Conservation (phyloP, 192 early-diverging fungal genomes). For the Backusella liffmaniae region DNA sequence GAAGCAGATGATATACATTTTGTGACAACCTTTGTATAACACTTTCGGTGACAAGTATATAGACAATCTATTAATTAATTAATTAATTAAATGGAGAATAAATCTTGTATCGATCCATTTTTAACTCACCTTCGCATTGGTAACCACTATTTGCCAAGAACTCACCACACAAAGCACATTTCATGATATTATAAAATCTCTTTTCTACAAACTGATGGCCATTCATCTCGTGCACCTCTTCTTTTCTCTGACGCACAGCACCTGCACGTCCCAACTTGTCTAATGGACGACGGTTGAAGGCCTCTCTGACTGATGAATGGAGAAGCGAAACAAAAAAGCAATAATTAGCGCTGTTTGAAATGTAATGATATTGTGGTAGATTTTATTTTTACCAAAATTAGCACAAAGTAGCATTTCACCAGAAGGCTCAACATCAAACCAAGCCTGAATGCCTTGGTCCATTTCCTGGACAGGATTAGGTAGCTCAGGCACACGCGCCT, state of each 20-base stretch:
- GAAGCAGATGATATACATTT: conserved; percentile 84
- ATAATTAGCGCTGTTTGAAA: background rate
- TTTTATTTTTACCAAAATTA: conserved; percentile 69
- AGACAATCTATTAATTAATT: conserved; percentile 68
- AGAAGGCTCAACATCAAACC: conserved; percentile 91
- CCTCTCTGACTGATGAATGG: conserved; percentile 45
- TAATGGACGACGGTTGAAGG: conserved; percentile 50
- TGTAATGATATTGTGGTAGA: background rate
- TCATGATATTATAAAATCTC: conserved; percentile 96
- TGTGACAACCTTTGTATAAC: conserved; percentile 77
- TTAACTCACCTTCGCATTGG: conserved; percentile 83
- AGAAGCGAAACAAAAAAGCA: background rate
- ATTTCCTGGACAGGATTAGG: background rate
- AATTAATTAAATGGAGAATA: background rate
- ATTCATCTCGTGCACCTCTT: conserved; percentile 81
- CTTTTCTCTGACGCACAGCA: conserved; percentile 77
- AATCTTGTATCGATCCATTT: background rate
- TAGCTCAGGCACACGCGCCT: background rate
- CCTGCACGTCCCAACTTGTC: conserved; percentile 72
- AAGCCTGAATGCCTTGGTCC: conserved; percentile 67
- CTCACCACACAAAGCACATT: conserved; percentile 93
- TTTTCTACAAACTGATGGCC: conserved; percentile 93
- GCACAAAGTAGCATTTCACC: conserved; percentile 86
- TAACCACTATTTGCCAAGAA: conserved; percentile 89
- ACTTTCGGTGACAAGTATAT: conserved; percentile 92